phyloP scores from a whole-genome alignment of 257 asterid genomes.

The Verbascum thapsus region DNA sequence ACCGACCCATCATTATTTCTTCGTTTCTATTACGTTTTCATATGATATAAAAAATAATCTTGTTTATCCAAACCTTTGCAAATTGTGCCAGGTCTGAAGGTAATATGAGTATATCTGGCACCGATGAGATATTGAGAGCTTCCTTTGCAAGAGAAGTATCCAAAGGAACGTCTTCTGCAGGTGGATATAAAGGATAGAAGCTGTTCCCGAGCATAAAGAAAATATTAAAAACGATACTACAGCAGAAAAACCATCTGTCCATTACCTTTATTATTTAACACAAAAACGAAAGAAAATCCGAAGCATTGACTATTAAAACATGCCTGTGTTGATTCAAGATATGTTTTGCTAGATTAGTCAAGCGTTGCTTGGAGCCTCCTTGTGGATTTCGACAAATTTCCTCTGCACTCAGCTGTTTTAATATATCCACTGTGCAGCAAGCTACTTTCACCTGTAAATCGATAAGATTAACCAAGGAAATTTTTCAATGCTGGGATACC shows the following conservation, averaged over 20 bases:
- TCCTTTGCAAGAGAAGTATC: slow-evolving; percentile 82
- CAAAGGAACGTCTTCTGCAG: slow-evolving; percentile 82
- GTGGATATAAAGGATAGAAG: slow-evolving; percentile 96
- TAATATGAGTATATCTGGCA: slow-evolving; percentile 82
- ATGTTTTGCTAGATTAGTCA: slow-evolving; percentile 87
- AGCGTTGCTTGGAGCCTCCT: slow-evolving; percentile 85
- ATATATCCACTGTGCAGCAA: slow-evolving; percentile 82
- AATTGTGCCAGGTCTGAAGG: slow-evolving; percentile 94
- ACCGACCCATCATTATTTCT: not conserved
- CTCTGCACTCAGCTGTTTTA: slow-evolving; percentile 94
- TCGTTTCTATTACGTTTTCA: not conserved
- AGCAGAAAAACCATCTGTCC: not conserved
- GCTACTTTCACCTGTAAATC: slow-evolving; percentile 73
- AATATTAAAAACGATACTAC: slow-evolving; percentile 12
- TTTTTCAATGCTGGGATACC: slow-evolving; percentile 4
- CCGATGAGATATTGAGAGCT: slow-evolving; percentile 63
- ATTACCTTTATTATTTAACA: slow-evolving; percentile 7
- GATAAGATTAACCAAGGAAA: slow-evolving; percentile 24
- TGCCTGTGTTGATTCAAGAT: slow-evolving; percentile 78
- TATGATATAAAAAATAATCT: slow-evolving; percentile 4
- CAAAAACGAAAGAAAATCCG: not conserved
- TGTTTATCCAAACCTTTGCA: slow-evolving; percentile 61
- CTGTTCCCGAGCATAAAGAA: slow-evolving; percentile 51
- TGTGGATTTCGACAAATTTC: slow-evolving; percentile 84
- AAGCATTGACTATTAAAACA: slow-evolving; percentile 28